These are phyloP conservation scores for Penicillium corylophilum DNA, from an alignment of 2,329 filamentous ascomycete genomes.

Conservation along the genomic window DNA sequence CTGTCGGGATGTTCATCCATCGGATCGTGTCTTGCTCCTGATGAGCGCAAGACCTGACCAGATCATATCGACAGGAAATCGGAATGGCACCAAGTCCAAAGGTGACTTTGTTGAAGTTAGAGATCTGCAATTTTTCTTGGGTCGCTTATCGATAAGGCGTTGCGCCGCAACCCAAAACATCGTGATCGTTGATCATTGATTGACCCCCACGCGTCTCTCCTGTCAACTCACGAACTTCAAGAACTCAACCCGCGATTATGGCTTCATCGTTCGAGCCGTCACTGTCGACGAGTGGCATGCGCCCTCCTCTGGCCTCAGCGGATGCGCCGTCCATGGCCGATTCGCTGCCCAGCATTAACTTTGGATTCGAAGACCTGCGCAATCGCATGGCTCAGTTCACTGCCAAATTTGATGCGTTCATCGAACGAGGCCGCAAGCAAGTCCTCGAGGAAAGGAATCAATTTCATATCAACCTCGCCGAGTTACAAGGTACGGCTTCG, in stretches of 20 bases:
- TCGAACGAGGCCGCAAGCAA: slow-evolving; percentile 83
- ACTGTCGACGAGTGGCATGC: slow-evolving; percentile 54
- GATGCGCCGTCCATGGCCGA: slow-evolving; percentile 62
- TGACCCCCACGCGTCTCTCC: neutral
- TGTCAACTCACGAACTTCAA: neutral
- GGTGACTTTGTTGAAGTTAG: neutral
- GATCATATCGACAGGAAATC: slow-evolving; percentile 31
- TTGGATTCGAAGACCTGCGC: slow-evolving; percentile 92
- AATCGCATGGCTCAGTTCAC: slow-evolving; percentile 95
- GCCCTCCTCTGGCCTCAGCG: slow-evolving; percentile 52
- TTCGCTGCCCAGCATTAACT: slow-evolving; percentile 82
- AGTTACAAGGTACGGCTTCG: slow-evolving; percentile 70
- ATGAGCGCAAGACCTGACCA: slow-evolving; percentile 22
- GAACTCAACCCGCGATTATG: slow-evolving; percentile 16
- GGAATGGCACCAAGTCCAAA: neutral
- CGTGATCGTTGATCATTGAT: no score
- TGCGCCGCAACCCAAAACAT: slow-evolving; percentile 33
- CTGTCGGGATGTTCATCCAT: slow-evolving; percentile 56
- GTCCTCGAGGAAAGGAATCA: slow-evolving; percentile 92
- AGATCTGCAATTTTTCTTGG: slow-evolving; percentile 15
- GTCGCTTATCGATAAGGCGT: slow-evolving; percentile 29
- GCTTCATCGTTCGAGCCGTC: slow-evolving; percentile 58
- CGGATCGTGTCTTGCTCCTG: slow-evolving; percentile 44
- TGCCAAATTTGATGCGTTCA: slow-evolving; percentile 85
- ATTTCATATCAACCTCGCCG: slow-evolving; percentile 85